Percentiles rank a stretch among this genome's conserved stretches.
Conservation (phyloP, 1,284 basidiomycete species). For the Acaromyces ingoldii region DNA sequence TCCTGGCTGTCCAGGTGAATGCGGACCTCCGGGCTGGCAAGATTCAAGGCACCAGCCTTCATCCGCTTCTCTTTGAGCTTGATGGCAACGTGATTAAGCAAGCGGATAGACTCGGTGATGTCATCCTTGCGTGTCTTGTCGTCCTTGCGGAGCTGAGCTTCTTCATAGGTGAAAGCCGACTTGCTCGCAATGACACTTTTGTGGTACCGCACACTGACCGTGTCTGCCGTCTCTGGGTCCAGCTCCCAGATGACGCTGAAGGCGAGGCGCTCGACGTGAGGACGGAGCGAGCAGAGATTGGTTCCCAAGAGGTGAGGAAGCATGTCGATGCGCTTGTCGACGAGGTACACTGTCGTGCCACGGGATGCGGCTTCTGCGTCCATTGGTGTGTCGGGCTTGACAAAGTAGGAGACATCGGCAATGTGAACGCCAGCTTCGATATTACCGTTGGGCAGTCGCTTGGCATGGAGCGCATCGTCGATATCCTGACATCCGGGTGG, state of each 20-base stretch:
- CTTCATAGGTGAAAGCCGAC: conserved; percentile 94
- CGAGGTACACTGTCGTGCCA: conserved; percentile 96
- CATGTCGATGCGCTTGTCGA: conserved; percentile 99
- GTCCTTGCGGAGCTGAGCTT: conserved; percentile 90
- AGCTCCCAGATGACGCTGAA: conserved; percentile 94
- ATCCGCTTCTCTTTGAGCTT: conserved; percentile 83
- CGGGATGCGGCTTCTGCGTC: conserved; percentile 90
- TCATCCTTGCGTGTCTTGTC: conserved; percentile 73
- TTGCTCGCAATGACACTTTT: conserved; percentile 97
- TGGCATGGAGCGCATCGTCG: conserved; percentile 96
- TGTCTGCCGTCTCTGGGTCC: conserved; percentile 61
- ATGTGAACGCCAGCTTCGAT: conserved; percentile 98
- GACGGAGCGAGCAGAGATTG: conserved; percentile 88
- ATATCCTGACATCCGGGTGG: conserved; percentile 97
- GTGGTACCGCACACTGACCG: conserved; percentile 82
- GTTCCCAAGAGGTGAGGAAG: conserved; percentile 88
- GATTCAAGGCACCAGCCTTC: conserved; percentile 88
- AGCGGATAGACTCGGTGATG: conserved; percentile 78
- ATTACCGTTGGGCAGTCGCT: conserved; percentile 81
- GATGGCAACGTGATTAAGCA: conserved; percentile 81
- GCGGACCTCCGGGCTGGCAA: conserved; percentile 96
- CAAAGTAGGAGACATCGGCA: conserved; percentile 96
- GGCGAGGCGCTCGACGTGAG: conserved; percentile 87
- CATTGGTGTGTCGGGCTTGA: conserved; percentile 89
- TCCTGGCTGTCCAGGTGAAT: conserved; percentile 87